phyloP scores from a whole-genome alignment of 1,284 basidiomycete species.

The Moniliophthora roreri region DNA sequence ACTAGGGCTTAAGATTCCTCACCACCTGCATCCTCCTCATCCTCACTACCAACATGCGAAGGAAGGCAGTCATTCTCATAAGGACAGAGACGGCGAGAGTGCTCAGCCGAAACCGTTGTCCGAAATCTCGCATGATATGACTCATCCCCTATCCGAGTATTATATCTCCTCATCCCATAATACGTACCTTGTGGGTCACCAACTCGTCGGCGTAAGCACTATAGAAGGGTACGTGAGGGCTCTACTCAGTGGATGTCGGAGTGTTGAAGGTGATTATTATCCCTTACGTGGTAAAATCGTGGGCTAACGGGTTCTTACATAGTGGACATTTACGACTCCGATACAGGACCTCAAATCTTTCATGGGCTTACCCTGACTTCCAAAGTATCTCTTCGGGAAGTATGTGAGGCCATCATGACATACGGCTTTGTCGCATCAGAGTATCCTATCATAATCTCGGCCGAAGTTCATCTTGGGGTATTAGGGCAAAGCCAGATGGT shows the following conservation, averaged over 20 bases:
- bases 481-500: constrained; percentile 85
- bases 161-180: constrained; percentile 96
- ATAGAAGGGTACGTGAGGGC: constrained; percentile 96
- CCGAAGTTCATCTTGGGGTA: constrained; percentile 88
- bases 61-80: constrained; percentile 9
- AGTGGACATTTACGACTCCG: constrained; percentile 96
- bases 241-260: constrained; percentile 86
- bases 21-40: constrained; percentile 1
- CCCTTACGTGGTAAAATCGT: constrained; percentile 1
- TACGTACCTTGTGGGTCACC: constrained; percentile 94
- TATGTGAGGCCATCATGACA: constrained; percentile 85
- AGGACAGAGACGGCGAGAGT: constrained; percentile 45
- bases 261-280: constrained; percentile 80
- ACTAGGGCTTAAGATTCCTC: background rate
- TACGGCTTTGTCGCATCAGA: constrained; percentile 94
- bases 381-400: constrained; percentile 81
- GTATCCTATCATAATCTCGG: constrained; percentile 93
- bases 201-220: constrained; percentile 91
- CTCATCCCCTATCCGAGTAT: constrained; percentile 83
- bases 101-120: constrained; percentile 61
- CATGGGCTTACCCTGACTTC: constrained; percentile 94
- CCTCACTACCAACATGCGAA: background rate
- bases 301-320: constrained; percentile 8
- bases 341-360: constrained; percentile 79
- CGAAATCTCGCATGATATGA: constrained; percentile 69